These are phyloP conservation scores for Polymyxa betae DNA, from an alignment of 208 protist genomes.

Conservation along the genomic window DNA sequence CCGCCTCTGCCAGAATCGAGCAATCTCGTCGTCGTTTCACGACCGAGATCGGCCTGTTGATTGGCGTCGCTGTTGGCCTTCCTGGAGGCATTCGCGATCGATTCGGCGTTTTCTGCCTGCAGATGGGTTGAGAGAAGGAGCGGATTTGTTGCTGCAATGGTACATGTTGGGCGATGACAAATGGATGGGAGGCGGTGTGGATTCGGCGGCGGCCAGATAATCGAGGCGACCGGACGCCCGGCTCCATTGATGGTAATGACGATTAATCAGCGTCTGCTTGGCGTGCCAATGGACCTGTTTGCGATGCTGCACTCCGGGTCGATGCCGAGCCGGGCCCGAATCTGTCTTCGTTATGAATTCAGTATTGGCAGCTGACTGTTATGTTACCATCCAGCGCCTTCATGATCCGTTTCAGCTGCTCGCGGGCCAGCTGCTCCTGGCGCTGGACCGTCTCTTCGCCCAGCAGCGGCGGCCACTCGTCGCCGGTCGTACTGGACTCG, in stretches of 20 bases:
- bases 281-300: background rate
- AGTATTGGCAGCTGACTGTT: background rate
- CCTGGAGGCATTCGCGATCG: no score
- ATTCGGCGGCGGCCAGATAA: no score
- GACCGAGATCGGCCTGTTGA: background rate
- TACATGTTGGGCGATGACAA: no score
- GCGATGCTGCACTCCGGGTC: background rate
- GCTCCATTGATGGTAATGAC: constrained; percentile 4
- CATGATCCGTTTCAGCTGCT: background rate
- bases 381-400: background rate
- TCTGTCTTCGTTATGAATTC: background rate
- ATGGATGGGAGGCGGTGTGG: no score
- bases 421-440: constrained; percentile 25
- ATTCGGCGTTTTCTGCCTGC: no score
- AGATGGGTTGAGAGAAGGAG: no score
- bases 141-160: no score
- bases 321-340: background rate
- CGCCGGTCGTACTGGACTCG: no score
- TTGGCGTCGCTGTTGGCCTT: no score
- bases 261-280: constrained; percentile 24
- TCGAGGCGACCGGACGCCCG: constrained; percentile 26
- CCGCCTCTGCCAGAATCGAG: background rate
- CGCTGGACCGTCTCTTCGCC: no score
- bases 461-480: no score
- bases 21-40: background rate